phyloP scores from a whole-genome alignment of 2,329 filamentous ascomycete genomes.

The Phyllosticta citrichinensis region DNA sequence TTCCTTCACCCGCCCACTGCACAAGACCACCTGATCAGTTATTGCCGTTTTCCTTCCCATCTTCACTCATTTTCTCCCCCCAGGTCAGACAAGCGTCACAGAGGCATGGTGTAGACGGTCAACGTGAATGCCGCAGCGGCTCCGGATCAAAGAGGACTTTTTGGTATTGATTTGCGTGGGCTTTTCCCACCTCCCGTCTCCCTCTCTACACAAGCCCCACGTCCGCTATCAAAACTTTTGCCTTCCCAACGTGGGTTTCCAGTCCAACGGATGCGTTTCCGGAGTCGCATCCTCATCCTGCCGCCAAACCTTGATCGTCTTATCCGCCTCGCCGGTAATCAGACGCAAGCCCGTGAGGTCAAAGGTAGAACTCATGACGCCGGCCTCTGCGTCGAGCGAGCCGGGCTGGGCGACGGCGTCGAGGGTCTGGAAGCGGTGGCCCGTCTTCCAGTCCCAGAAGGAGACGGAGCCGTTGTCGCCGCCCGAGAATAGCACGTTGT shows the following conservation, averaged over 20 bases:
- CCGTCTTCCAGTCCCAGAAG: constrained; percentile 99
- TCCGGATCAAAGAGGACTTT: too few species aligned
- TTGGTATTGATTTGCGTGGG: neutral
- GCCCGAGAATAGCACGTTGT: constrained; percentile 90
- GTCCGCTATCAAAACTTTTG: constrained; percentile 2
- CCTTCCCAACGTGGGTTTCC: constrained; percentile 67
- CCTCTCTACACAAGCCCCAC: neutral
- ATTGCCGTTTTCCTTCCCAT: too few species aligned
- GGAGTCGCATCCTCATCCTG: constrained; percentile 83
- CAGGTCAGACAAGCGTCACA: too few species aligned
- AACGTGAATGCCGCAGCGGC: too few species aligned
- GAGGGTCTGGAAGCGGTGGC: constrained; percentile 78
- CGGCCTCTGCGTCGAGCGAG: constrained; percentile 85
- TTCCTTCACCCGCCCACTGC: too few species aligned
- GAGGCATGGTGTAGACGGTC: too few species aligned
- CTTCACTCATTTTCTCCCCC: too few species aligned
- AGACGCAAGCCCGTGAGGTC: constrained; percentile 80
- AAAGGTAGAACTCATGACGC: constrained; percentile 89
- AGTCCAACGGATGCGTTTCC: constrained; percentile 83
- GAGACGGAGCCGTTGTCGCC: constrained; percentile 93
- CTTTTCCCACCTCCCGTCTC: neutral
- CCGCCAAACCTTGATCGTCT: constrained; percentile 96
- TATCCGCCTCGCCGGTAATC: constrained; percentile 92
- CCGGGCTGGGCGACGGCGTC: constrained; percentile 92
- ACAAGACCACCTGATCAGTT: too few species aligned